A percentile compares a stretch with the other conserved stretches of the same genome.
Evolutionary conservation across 192 early-diverging fungal genomes (phyloP).

Genomic region (Allomyces arbusculus): DNA sequence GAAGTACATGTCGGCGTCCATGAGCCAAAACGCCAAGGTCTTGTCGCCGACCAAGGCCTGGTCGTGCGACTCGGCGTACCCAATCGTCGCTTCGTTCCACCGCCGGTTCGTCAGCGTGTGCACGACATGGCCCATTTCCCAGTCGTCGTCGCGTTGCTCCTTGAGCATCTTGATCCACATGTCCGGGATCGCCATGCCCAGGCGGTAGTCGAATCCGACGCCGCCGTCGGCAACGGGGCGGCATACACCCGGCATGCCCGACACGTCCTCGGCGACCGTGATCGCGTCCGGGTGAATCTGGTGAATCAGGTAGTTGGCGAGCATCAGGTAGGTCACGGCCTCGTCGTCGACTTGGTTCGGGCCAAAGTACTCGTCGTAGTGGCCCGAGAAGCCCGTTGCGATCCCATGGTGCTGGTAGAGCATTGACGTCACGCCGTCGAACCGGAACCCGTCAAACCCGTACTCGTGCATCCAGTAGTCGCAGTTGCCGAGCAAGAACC

Average conservation of each 20-base stretch:
- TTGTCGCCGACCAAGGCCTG: slow-evolving; percentile 98
- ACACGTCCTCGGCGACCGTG: slow-evolving; percentile 95
- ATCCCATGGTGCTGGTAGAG: slow-evolving; percentile 92
- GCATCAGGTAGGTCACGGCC: slow-evolving; percentile 73
- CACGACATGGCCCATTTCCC: slow-evolving; percentile 70
- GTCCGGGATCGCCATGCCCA: slow-evolving; percentile 91
- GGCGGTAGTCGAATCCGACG: slow-evolving; percentile 87
- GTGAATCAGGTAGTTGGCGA: slow-evolving; percentile 72
- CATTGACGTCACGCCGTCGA: slow-evolving; percentile 95
- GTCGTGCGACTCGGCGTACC: slow-evolving; percentile 90
- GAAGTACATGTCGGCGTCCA: slow-evolving; percentile 98
- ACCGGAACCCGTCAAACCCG: slow-evolving; percentile 89
- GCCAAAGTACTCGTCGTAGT: slow-evolving; percentile 87
- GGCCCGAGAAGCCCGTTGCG: slow-evolving; percentile 74
- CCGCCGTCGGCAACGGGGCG: slow-evolving; percentile 71
- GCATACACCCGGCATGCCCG: slow-evolving; percentile 95
- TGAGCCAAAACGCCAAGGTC: slow-evolving; percentile 95
- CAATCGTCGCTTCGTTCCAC: slow-evolving; percentile 76
- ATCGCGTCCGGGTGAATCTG: slow-evolving; percentile 54
- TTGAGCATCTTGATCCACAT: slow-evolving; percentile 99
- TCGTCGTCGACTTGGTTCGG: slow-evolving; percentile 57
- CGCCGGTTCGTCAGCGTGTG: slow-evolving; percentile 81
- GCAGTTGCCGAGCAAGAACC: slow-evolving; percentile 87
- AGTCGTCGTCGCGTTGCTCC: slow-evolving; percentile 74
- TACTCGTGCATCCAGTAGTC: slow-evolving; percentile 83